phyloP scores from a whole-genome alignment of 2,329 filamentous ascomycete genomes.

The Penicillium polonicum region DNA sequence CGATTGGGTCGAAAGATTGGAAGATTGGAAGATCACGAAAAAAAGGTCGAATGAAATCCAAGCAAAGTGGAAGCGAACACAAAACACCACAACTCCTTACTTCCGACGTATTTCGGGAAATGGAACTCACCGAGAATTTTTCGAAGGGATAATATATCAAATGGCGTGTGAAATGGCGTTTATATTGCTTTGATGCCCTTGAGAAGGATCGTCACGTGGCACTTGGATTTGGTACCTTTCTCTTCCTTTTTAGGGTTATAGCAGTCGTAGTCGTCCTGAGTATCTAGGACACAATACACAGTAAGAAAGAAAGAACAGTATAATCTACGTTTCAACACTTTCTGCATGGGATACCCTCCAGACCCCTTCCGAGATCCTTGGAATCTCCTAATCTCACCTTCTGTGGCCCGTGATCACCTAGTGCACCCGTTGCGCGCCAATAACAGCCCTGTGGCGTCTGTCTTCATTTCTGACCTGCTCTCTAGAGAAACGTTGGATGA shows the following conservation, averaged over 20 bases:
- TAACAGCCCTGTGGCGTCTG: constrained; percentile 1
- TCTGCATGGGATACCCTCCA: not conserved
- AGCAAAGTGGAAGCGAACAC: not conserved
- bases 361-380: not conserved
- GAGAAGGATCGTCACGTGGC: constrained; percentile 2
- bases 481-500: not conserved
- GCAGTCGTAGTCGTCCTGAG: not conserved
- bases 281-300: not conserved
- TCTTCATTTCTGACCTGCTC: not conserved
- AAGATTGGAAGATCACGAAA: not conserved
- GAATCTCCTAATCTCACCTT: constrained; percentile 5
- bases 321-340: not conserved
- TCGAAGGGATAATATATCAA: not conserved
- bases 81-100: constrained; percentile 1
- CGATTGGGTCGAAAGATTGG: constrained; percentile 4
- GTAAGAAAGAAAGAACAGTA: not conserved
- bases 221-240: not conserved
- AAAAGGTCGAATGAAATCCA: not conserved
- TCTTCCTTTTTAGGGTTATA: not conserved
- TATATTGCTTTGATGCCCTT: not conserved
- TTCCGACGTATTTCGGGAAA: not conserved
- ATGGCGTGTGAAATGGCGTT: not conserved
- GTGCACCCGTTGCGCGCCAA: not conserved
- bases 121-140: not conserved
- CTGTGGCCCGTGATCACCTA: constrained; percentile 5